Evolutionary conservation across 2,329 filamentous ascomycete species (phyloP).

Genomic region (Diaporthe sp.): DNA sequence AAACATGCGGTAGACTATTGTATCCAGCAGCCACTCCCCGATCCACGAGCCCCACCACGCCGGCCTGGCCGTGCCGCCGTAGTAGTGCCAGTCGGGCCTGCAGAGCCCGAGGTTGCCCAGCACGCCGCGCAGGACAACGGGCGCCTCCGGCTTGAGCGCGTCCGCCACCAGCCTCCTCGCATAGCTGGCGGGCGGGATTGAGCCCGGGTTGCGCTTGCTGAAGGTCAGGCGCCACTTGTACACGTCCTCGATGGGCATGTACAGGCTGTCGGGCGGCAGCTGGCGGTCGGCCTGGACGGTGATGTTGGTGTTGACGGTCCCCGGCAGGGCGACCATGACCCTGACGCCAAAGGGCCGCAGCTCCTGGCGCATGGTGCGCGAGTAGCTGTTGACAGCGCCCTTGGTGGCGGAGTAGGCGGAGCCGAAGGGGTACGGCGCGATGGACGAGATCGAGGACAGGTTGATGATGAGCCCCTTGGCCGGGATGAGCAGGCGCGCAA

Average conservation of each 20-base stretch:
- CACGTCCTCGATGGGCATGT: constrained; percentile 54
- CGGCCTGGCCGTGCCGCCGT: constrained; percentile 31
- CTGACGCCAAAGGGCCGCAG: constrained; percentile 67
- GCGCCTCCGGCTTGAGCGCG: constrained; percentile 40
- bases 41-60: constrained; percentile 33
- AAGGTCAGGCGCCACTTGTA: constrained; percentile 42
- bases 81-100: constrained; percentile 42
- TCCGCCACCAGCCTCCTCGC: constrained; percentile 33
- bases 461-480: constrained; percentile 68
- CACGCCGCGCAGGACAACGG: constrained; percentile 22
- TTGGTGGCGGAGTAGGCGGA: constrained; percentile 69
- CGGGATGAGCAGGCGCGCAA: constrained; percentile 63
- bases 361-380: constrained; percentile 67
- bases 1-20: constrained; percentile 39
- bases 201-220: constrained; percentile 24
- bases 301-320: constrained; percentile 67
- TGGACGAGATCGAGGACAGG: constrained; percentile 65
- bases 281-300: constrained; percentile 56
- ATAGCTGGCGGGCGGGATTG: constrained; percentile 33
- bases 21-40: constrained; percentile 41
- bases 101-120: constrained; percentile 32
- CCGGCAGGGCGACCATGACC: constrained; percentile 70
- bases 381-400: constrained; percentile 67
- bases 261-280: constrained; percentile 63
- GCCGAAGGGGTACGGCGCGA: constrained; percentile 67